Evolutionary conservation across 345 rosid species (phyloP).

Genomic region (Eucalyptus sp.): DNA sequence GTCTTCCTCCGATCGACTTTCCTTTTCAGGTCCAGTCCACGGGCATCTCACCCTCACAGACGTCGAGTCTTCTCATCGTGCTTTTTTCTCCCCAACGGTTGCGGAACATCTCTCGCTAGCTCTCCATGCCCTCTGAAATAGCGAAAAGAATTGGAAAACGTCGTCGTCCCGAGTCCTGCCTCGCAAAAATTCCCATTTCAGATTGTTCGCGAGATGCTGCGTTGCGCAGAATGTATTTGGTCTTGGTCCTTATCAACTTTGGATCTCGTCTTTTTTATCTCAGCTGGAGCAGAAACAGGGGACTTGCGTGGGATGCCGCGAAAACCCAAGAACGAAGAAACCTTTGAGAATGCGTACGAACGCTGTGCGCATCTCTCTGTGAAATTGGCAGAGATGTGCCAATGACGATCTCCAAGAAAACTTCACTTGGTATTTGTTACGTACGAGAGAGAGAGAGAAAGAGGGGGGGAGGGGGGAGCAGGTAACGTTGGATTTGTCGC

Average conservation of each 20-base stretch:
- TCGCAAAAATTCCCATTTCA: background rate
- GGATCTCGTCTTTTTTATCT: background rate
- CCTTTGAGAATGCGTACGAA: background rate
- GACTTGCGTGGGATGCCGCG: background rate
- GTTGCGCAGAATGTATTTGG: no score
- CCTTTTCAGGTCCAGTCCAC: background rate
- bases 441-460: background rate
- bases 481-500: background rate
- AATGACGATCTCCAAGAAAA: background rate
- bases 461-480: background rate
- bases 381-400: background rate
- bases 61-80: background rate
- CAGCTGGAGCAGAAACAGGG: background rate
- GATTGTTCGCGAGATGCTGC: no score
- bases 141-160: background rate
- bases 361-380: background rate
- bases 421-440: background rate
- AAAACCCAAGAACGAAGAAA: background rate
- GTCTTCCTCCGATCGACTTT: background rate
- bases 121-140: background rate
- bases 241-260: background rate
- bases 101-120: background rate
- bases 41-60: background rate
- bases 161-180: background rate
- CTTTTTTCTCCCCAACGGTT: background rate